phyloP scores from a whole-genome alignment of 2,329 filamentous ascomycete species.

The Orbilia blumenaviensis region DNA sequence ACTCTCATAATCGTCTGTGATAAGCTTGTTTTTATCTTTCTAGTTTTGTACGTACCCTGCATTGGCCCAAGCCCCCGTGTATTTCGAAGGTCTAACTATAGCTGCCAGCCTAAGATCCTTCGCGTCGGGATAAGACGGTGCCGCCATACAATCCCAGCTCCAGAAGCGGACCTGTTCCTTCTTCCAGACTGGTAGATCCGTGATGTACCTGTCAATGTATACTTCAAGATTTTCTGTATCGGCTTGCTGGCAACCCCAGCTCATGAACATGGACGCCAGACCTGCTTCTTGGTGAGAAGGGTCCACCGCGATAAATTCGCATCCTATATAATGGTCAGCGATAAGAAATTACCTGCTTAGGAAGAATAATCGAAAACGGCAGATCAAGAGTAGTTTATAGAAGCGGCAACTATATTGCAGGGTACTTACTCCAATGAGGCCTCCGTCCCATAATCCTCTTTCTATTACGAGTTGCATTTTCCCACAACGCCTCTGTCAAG shows the following conservation, averaged over 20 bases:
- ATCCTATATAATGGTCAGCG: background rate
- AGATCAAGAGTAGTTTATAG: background rate
- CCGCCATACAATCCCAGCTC: background rate
- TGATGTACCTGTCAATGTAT: background rate
- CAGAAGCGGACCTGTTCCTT: background rate
- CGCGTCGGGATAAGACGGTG: background rate
- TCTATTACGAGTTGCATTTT: background rate
- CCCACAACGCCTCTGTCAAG: constrained; percentile 5
- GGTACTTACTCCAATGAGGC: constrained; percentile 19
- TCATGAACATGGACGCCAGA: background rate
- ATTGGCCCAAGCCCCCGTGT: no score
- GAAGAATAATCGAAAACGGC: background rate
- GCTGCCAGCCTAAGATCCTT: background rate
- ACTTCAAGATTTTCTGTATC: background rate
- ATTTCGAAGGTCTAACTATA: background rate
- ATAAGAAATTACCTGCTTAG: background rate
- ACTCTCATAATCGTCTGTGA: no score
- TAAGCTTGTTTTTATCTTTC: no score
- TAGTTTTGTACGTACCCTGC: no score
- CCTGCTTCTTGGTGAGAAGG: background rate
- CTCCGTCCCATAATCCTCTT: background rate
- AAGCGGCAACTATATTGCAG: no score
- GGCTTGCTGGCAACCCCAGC: constrained; percentile 5
- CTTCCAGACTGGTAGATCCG: background rate
- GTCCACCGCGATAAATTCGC: constrained; percentile 14